Base-by-base conservation (phyloP, 768 basidiomycete genomes). In the Boletus coccyginus region DNA sequence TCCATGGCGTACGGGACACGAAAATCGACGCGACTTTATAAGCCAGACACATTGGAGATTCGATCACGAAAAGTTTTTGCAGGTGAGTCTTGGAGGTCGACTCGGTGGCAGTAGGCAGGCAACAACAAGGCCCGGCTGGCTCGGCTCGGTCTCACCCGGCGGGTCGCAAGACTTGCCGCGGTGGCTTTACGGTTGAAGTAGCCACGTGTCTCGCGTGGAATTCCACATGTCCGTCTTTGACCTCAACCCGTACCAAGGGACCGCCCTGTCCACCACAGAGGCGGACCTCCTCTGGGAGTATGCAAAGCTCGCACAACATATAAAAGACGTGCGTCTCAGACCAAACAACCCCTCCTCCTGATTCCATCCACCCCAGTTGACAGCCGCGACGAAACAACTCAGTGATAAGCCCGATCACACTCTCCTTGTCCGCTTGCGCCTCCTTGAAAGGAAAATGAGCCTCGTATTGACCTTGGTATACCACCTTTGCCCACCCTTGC, bases 371-470 rank as follows among this genome's bases (percentile, higher is more conserved):
- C 19, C 45, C 8, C 60, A 92, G 92, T 70, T 91, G 50, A 79
- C 86, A 13, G 72, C 77, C 41, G 81, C 83, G 69, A 87, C 92
- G n/a, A 86, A 83, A 60, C 73, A 75, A 39, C 78, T 96, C 57
- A 80, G 85, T 51, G 84, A 88, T 56, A 79, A 83, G 47, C 94
- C 94, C 1, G 92, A 97, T 67, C 82, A 89, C 58, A 76, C 78
- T 50, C 80, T 98, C 66, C 75, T 98, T 32, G 78, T 81, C 49
- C 86, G 88, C 50, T 74, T 99, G 31, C 80, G 94, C 38, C 78
- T 83, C 7, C 76, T 99, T 45, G 96, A 98, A 68, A 84, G 89
- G 71, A 96, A 97, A 72, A 94, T 99, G 89, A 92, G 91, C 9
- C 78, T 99, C 52, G 94, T 98, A 0, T 74, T 98, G 70, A 98